Evolutionary conservation across 2,329 filamentous ascomycete species (phyloP).

Genomic region (Colletotrichum sp.): DNA sequence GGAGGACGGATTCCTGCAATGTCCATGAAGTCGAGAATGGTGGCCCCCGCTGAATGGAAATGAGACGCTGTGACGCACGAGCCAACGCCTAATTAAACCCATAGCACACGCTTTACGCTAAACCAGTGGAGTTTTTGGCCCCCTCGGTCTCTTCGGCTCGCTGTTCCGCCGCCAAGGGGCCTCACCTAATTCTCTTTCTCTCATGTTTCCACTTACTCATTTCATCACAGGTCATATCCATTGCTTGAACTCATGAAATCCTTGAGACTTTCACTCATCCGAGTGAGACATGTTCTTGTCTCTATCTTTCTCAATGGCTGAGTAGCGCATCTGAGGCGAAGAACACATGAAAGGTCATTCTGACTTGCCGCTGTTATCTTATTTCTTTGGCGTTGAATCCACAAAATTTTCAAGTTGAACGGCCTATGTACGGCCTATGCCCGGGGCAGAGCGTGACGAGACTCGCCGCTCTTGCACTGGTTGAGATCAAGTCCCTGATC

Average conservation of each 20-base stretch:
- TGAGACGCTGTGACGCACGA: conserved; percentile 1
- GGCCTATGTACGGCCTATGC: background rate
- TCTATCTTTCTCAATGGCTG: background rate
- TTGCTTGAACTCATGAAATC: background rate
- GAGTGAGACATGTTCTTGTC: background rate
- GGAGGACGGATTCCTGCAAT: background rate
- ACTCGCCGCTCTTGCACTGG: background rate
- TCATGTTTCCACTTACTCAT: background rate
- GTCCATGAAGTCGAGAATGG: background rate
- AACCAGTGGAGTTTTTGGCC: background rate
- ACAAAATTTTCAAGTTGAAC: background rate
- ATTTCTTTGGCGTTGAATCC: background rate
- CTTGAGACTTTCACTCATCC: too few relatives aligned
- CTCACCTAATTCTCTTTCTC: background rate
- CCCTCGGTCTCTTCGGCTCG: conserved; percentile 3
- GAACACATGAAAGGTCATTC: background rate
- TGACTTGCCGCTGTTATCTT: background rate
- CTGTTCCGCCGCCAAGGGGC: conserved; percentile 4
- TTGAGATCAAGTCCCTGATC: background rate
- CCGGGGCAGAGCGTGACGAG: background rate
- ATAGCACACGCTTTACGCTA: background rate
- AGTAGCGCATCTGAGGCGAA: background rate
- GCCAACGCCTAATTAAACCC: conserved; percentile 20
- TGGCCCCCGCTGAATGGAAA: background rate
- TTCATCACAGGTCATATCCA: background rate